Conservation (phyloP, 495 filamentous ascomycete genomes). For the Penicillium roqueforti region DNA sequence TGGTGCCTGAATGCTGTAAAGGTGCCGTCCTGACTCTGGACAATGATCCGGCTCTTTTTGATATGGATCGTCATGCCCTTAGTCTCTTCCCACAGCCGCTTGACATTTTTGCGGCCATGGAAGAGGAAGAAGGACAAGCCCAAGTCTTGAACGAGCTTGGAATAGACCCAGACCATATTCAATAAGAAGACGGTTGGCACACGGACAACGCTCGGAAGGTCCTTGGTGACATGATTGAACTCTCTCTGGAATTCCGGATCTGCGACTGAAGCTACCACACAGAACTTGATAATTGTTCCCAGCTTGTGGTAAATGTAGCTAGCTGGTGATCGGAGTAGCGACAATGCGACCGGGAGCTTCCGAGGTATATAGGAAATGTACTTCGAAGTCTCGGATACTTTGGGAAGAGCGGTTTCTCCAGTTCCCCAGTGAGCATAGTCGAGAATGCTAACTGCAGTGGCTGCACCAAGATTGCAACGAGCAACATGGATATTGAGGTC, state of each 20-base stretch:
- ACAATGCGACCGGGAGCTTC: slow-evolving; percentile 20
- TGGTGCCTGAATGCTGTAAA: slow-evolving; percentile 47
- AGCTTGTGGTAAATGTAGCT: slow-evolving; percentile 39
- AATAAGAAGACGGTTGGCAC: slow-evolving; percentile 38
- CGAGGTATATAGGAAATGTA: slow-evolving; percentile 35
- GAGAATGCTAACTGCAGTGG: slow-evolving; percentile 36
- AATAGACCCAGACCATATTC: slow-evolving; percentile 49
- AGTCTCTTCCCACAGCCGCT: slow-evolving; percentile 43
- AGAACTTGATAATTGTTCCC: slow-evolving; percentile 47
- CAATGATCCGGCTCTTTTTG: slow-evolving; percentile 41
- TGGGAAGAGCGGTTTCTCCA: slow-evolving; percentile 28
- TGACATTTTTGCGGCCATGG: slow-evolving; percentile 42
- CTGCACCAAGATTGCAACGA: slow-evolving; percentile 41
- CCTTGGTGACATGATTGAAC: slow-evolving; percentile 45
- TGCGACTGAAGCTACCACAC: slow-evolving; percentile 49
- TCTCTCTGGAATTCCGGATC: slow-evolving; percentile 59
- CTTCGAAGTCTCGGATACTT: slow-evolving; percentile 26
- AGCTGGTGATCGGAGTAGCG: slow-evolving; percentile 27
- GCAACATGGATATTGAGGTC: slow-evolving; percentile 37
- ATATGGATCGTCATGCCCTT: slow-evolving; percentile 46
- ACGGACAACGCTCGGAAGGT: slow-evolving; percentile 31
- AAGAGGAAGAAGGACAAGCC: slow-evolving; percentile 49
- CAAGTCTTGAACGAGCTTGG: slow-evolving; percentile 35
- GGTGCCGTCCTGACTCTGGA: slow-evolving; percentile 43
- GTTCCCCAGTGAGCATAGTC: slow-evolving; percentile 37